Evolutionary conservation across 371 early-diverging fungal species (phyloP).

Genomic region (Mucor lusitanicus): DNA sequence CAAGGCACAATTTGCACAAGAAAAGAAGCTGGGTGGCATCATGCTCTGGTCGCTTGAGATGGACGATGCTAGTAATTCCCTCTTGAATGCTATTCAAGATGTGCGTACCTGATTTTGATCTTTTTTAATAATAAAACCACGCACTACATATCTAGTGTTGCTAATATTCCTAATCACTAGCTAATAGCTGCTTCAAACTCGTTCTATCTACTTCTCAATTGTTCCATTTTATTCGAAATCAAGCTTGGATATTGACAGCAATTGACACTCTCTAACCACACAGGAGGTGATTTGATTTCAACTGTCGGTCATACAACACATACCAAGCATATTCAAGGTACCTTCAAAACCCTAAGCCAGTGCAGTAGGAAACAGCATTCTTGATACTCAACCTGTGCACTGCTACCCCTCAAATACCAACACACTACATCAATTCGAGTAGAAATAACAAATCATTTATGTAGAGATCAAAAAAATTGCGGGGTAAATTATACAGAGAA

Average conservation of each 20-base stretch:
- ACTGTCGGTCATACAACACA: neutral
- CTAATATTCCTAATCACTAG: no score
- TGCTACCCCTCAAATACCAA: no score
- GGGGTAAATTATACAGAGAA: constrained; percentile 20
- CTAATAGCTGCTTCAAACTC: no score
- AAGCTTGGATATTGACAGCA: no score
- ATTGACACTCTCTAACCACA: no score
- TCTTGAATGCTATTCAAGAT: constrained; percentile 16
- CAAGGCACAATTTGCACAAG: constrained; percentile 47
- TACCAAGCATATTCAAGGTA: neutral
- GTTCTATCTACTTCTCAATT: no score
- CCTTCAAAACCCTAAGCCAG: no score
- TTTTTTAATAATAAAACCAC: neutral
- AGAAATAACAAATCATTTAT: neutral
- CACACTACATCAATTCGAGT: no score
- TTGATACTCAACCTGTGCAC: neutral
- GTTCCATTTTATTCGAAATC: no score
- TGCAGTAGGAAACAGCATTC: neutral
- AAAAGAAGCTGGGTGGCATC: constrained; percentile 49
- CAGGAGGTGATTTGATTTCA: neutral
- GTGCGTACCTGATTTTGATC: constrained; percentile 5
- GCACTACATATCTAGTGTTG: neutral
- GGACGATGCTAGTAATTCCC: constrained; percentile 19
- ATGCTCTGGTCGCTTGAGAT: constrained; percentile 54
- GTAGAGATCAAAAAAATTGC: neutral